phyloP scores from a whole-genome alignment of 2,329 filamentous ascomycete species.

The Pseudogymnoascus sp. region DNA sequence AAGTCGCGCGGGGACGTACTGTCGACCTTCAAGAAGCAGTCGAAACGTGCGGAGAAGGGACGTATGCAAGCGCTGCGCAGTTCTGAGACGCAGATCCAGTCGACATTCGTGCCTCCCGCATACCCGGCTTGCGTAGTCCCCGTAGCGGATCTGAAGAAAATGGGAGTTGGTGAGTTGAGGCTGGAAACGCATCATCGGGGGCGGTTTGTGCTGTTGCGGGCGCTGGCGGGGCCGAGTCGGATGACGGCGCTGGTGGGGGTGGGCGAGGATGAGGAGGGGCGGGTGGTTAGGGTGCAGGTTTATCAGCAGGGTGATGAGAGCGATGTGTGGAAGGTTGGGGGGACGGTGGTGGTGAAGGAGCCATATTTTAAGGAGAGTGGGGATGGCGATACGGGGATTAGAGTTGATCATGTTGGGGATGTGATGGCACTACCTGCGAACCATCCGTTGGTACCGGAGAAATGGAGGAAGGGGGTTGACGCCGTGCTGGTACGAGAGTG shows the following conservation, averaged over 20 bases:
- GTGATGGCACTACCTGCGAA: neutral
- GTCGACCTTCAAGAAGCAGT: neutral
- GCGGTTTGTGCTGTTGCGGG: constrained; percentile 24
- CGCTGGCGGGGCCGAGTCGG: constrained; percentile 13
- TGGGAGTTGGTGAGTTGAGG: constrained; percentile 22
- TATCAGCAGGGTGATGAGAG: constrained; percentile 34
- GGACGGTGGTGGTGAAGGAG: constrained; percentile 42
- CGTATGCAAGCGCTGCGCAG: neutral
- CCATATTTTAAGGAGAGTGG: constrained; percentile 39
- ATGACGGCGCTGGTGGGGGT: constrained; percentile 28
- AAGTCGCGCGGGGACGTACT: neutral
- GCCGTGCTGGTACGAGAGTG: neutral
- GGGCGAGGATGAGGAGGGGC: constrained; percentile 15
- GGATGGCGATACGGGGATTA: neutral
- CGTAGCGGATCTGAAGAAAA: constrained; percentile 18
- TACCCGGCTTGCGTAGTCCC: constrained; percentile 14
- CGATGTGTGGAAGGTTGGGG: constrained; percentile 29
- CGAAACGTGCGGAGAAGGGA: neutral
- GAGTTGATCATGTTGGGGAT: neutral
- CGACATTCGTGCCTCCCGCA: constrained; percentile 9
- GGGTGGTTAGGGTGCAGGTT: constrained; percentile 32
- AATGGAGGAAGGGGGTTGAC: constrained; percentile 1
- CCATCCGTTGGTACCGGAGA: neutral
- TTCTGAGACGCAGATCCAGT: neutral
- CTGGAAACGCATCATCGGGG: constrained; percentile 35